Evolutionary conservation across 2,329 filamentous ascomycete genomes (phyloP).

Genomic region (Xylaria hypoxylon): DNA sequence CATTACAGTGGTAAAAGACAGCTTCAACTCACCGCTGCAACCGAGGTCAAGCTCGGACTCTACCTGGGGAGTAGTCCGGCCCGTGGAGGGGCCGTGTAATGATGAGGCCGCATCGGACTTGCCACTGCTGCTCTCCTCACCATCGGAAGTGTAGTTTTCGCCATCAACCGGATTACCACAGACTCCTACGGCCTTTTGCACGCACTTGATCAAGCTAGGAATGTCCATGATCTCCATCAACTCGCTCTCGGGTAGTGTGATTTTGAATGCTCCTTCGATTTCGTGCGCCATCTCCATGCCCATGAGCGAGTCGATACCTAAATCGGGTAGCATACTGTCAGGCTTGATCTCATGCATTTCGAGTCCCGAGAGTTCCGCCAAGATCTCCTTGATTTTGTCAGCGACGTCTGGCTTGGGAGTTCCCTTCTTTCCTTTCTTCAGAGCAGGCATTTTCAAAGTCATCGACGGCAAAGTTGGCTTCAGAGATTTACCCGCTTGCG

Average conservation of each 20-base stretch:
- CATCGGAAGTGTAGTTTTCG: constrained; percentile 16
- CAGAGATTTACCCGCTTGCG: neutral
- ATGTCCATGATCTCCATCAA: constrained; percentile 26
- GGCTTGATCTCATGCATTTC: constrained; percentile 23
- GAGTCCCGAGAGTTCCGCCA: constrained; percentile 22
- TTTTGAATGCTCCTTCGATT: constrained; percentile 53
- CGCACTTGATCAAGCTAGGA: constrained; percentile 10
- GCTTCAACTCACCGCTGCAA: constrained; percentile 15
- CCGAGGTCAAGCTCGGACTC: constrained; percentile 17
- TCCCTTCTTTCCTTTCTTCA: constrained; percentile 7
- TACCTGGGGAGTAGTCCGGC: constrained; percentile 1
- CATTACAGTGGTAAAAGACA: constrained; percentile 37
- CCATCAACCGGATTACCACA: constrained; percentile 1
- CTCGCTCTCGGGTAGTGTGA: constrained; percentile 19
- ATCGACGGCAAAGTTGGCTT: neutral
- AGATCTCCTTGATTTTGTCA: constrained; percentile 15
- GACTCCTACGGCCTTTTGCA: constrained; percentile 20
- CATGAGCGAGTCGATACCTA: constrained; percentile 64
- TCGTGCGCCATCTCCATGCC: constrained; percentile 61
- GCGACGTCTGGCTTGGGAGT: constrained; percentile 16
- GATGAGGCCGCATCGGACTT: constrained; percentile 22
- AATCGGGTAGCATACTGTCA: constrained; percentile 54
- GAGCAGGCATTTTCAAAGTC: constrained; percentile 5
- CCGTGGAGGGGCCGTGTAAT: constrained; percentile 18
- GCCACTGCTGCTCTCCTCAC: constrained; percentile 20